A percentile compares a stretch with the other conserved stretches of the same genome.
Conservation (phyloP, 306 rosid genomes). For the Parietaria judaica region DNA sequence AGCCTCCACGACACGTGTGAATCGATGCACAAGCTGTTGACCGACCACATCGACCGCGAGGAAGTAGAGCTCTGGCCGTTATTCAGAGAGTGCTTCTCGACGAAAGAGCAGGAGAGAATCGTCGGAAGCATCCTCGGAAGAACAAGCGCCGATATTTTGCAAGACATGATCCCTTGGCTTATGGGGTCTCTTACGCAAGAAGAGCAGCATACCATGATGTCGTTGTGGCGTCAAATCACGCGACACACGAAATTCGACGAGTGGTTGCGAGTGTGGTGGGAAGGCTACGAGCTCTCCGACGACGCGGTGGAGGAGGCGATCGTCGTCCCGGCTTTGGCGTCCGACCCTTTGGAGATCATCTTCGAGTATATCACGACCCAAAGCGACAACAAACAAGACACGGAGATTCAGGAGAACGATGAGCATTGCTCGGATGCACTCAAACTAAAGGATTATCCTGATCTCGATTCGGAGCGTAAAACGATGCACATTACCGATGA, state of each 20-base stretch:
- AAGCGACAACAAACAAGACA: constrained; percentile 16
- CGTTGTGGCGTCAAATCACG: constrained; percentile 68
- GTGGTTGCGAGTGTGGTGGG: constrained; percentile 94
- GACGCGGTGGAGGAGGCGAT: constrained; percentile 39
- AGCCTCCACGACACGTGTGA: constrained; percentile 64
- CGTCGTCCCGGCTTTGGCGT: constrained; percentile 31
- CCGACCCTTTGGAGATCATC: constrained; percentile 66
- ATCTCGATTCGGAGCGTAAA: constrained; percentile 22
- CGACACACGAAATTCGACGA: constrained; percentile 84
- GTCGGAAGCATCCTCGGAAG: constrained; percentile 84
- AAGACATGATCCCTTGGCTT: constrained; percentile 91
- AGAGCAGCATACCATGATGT: constrained; percentile 71
- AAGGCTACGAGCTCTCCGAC: constrained; percentile 47
- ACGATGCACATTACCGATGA: constrained; percentile 19
- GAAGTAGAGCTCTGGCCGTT: constrained; percentile 79
- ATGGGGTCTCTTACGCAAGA: constrained; percentile 69
- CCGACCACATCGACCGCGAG: constrained; percentile 64
- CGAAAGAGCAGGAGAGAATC: constrained; percentile 68
- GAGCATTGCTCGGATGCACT: constrained; percentile 23
- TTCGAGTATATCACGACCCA: constrained; percentile 32
- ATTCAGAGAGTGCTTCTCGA: constrained; percentile 59
- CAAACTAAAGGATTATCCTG: constrained; percentile 23
- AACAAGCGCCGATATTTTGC: constrained; percentile 62
- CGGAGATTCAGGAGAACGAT: constrained; percentile 26
- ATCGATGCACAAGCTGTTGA: constrained; percentile 49